Evolutionary conservation across 495 filamentous ascomycete genomes (phyloP), one percentile per base, ranked within the genome.

Genomic region (Xylaria nigripes): DNA sequence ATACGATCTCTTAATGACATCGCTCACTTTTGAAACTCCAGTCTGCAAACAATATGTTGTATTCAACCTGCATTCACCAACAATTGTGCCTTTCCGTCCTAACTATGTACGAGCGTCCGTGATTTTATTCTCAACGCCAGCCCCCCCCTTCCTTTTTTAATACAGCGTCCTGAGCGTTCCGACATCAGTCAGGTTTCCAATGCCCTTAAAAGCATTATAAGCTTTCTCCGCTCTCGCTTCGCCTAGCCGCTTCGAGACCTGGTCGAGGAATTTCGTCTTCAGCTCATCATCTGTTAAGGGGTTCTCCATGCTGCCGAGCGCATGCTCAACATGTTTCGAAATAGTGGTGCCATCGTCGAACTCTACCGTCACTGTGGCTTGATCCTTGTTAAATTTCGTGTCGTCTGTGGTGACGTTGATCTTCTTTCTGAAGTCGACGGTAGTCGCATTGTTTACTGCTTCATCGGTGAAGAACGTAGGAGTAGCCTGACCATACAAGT

Each of bases 401-500:
- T 77, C 73, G 23, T 46, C 51, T 0, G 71, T 67, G 0, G 58
- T 68, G 2, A 74, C 74, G 22, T 68, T 61, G 27, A 78, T 67
- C 41, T 67, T 67, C 38, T 75, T 67, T 18, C 78, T 55, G 24
- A 79, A 36, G 5, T 38, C 48, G 27, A 77, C 61, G 16, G 76
- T 67, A 1, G 56, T 60, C 12, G 52, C 36, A 52, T 74, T 67
- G 19, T 43, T 59, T 6, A 77, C 76, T 5, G 77, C 70, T 1
- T 55, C 51, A 56, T 80, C 72, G 23, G 72, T 71, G 55, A 77
- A 80, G 59, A 79, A 65, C 6, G 66, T 64, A 12, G 76, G 78
- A 1, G 73, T 75, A 22, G 69, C 76, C 53, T 75, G 74, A 0
- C 77, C 76, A 50, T 72, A 77, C 13, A 81, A 57, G 16, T 80